Evolutionary conservation across 2,329 filamentous ascomycete species (phyloP).

Genomic region (Hymenoscyphus infarciens): DNA sequence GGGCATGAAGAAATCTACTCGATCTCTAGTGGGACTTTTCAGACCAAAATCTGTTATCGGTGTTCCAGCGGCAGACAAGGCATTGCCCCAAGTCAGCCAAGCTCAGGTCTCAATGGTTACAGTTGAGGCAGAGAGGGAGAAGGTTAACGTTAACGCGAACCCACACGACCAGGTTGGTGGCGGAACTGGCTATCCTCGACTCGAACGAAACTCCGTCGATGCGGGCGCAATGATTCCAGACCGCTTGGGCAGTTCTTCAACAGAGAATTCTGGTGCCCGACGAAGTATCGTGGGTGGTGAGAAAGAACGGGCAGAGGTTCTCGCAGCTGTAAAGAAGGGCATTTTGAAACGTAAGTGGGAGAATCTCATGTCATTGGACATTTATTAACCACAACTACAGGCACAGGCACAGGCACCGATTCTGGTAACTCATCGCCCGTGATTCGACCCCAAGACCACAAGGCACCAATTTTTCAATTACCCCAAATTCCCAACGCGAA

Average conservation of each 20-base stretch:
- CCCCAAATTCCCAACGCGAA: slow-evolving; percentile 60
- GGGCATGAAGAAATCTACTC: slow-evolving; percentile 91
- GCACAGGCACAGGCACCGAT: slow-evolving; percentile 42
- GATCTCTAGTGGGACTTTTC: slow-evolving; percentile 91
- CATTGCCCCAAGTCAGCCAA: slow-evolving; percentile 63
- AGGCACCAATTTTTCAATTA: slow-evolving; percentile 51
- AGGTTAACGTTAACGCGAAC: slow-evolving; percentile 70
- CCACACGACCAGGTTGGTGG: slow-evolving; percentile 64
- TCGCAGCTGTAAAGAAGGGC: slow-evolving; percentile 90
- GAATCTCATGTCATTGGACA: background rate
- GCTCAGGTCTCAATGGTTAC: slow-evolving; percentile 94
- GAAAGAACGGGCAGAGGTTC: slow-evolving; percentile 82
- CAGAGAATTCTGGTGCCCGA: slow-evolving; percentile 60
- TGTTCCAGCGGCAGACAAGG: slow-evolving; percentile 66
- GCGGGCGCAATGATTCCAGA: slow-evolving; percentile 47
- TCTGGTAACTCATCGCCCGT: slow-evolving; percentile 66
- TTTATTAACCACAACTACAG: slow-evolving; percentile 36
- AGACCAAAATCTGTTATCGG: slow-evolving; percentile 89
- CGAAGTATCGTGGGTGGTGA: slow-evolving; percentile 92
- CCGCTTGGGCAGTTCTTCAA: slow-evolving; percentile 52
- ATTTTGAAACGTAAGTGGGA: slow-evolving; percentile 78
- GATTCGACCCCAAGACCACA: slow-evolving; percentile 56
- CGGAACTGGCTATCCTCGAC: slow-evolving; percentile 76
- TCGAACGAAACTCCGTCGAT: slow-evolving; percentile 80
- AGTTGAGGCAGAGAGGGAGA: slow-evolving; percentile 84